A percentile compares a stretch with the other conserved stretches of the same genome.
These are phyloP conservation scores for Aspergillus olivimuriae DNA, from an alignment of 495 filamentous ascomycete genomes.

Conservation along the genomic window DNA sequence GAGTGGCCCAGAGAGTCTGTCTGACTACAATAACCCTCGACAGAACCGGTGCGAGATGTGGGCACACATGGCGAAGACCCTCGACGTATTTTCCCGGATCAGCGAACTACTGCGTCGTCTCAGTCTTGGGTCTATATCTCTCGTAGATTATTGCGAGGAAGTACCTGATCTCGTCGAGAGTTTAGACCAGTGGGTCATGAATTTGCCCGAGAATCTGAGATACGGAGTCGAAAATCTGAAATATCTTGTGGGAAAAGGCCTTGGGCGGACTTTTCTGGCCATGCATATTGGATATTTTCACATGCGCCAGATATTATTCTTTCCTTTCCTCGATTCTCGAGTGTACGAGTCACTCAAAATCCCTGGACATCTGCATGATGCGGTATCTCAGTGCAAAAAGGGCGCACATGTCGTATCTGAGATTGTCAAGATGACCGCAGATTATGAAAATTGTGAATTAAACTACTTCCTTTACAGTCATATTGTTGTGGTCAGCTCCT, in stretches of 20 bases:
- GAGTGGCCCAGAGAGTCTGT: background rate
- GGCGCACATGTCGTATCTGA: conserved; percentile 13
- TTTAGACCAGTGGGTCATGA: conserved; percentile 12
- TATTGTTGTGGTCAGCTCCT: conserved; percentile 20
- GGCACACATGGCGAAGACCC: conserved; percentile 19
- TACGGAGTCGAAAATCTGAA: conserved; percentile 13
- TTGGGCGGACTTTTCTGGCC: conserved; percentile 16
- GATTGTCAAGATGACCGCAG: conserved; percentile 10
- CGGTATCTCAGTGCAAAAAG: conserved; percentile 13
- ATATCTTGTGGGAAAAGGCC: conserved; percentile 6
- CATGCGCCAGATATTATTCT: conserved; percentile 22
- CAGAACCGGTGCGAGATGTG: conserved; percentile 14
- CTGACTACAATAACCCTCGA: background rate
- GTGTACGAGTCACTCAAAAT: no score
- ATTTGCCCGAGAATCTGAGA: conserved; percentile 7
- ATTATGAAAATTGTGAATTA: conserved; percentile 14
- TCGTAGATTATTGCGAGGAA: conserved; percentile 13
- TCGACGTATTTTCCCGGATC: conserved; percentile 16
- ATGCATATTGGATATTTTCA: conserved; percentile 23
- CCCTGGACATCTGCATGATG: background rate
- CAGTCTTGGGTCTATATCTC: conserved; percentile 11
- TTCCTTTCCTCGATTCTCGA: conserved; percentile 16
- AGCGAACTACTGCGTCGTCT: conserved; percentile 10
- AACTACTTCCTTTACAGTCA: conserved; percentile 20
- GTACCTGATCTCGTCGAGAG: conserved; percentile 4